Percentiles rank a stretch among this genome's conserved stretches.
phyloP scores from a whole-genome alignment of 495 filamentous ascomycete genomes.

The Penicillium mononematosum region DNA sequence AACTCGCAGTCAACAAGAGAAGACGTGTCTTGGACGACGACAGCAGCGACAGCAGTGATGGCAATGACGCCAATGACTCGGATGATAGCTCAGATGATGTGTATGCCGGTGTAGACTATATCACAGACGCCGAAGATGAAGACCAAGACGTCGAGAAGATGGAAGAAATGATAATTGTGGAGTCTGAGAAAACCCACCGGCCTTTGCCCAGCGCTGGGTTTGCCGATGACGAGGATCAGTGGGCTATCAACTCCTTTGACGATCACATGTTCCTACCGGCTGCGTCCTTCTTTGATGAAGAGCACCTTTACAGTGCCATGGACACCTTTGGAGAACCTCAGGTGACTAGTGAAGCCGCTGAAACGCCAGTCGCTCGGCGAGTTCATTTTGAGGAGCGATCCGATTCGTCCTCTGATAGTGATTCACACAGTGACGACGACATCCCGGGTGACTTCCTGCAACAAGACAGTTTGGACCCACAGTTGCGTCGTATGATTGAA shows the following conservation, averaged over 20 bases:
- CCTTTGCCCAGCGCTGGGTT: constrained; percentile 29
- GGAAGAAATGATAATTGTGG: constrained; percentile 71
- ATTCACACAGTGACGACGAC: constrained; percentile 54
- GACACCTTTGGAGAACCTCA: constrained; percentile 46
- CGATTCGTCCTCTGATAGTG: constrained; percentile 53
- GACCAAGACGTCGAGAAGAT: constrained; percentile 68
- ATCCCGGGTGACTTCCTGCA: constrained; percentile 72
- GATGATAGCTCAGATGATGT: constrained; percentile 58
- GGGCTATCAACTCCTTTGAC: constrained; percentile 57
- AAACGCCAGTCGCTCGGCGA: constrained; percentile 44
- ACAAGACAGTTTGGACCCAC: constrained; percentile 66
- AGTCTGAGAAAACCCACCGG: constrained; percentile 49
- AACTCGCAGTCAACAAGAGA: constrained; percentile 40
- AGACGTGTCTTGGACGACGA: constrained; percentile 62
- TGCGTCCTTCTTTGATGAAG: constrained; percentile 53
- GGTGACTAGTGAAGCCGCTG: constrained; percentile 44
- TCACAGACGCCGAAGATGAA: constrained; percentile 75
- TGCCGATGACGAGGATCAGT: constrained; percentile 52
- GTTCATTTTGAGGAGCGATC: constrained; percentile 52
- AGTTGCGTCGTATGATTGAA: constrained; percentile 68
- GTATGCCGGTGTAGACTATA: constrained; percentile 73
- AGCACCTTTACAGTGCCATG: constrained; percentile 49
- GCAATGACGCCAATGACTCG: constrained; percentile 32
- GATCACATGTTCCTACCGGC: constrained; percentile 48
- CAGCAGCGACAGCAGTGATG: constrained; percentile 54